Conservation (phyloP, 1,284 basidiomycete genomes). For the Cryptococcus wingfieldii region DNA sequence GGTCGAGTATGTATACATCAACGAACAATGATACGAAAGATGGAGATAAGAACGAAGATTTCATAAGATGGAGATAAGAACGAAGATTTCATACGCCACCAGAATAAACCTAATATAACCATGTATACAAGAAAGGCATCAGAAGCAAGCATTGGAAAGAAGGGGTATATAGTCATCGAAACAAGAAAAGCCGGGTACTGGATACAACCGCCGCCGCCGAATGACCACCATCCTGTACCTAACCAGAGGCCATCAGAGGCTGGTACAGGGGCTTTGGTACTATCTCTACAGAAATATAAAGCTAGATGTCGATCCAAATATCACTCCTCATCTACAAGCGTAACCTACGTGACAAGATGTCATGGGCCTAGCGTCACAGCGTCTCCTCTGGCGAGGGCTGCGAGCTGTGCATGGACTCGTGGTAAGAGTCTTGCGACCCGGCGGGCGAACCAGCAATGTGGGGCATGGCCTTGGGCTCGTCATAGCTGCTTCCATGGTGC, state of each 20-base stretch:
- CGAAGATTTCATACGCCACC: background rate
- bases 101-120: background rate
- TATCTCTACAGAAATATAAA: background rate
- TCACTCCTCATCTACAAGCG: no score
- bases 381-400: constrained; percentile 8
- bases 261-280: background rate
- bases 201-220: constrained; percentile 1
- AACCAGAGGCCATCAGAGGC: constrained; percentile 47
- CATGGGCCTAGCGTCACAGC: background rate
- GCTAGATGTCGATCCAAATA: no score
- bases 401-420: constrained; percentile 12
- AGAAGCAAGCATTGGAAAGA: background rate
- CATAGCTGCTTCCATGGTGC: background rate
- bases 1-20: no score
- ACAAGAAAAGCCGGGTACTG: background rate
- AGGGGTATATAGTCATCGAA: no score
- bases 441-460: constrained; percentile 6
- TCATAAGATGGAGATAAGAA: background rate
- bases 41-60: background rate
- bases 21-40: background rate
- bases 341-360: no score
- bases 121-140: background rate
- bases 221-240: background rate
- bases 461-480: background rate
- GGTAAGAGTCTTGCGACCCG: constrained; percentile 6